Percentiles rank a stretch among this genome's conserved stretches.
Evolutionary conservation across 371 early-diverging fungal genomes (phyloP).

Genomic region (Mucor mucedo): DNA sequence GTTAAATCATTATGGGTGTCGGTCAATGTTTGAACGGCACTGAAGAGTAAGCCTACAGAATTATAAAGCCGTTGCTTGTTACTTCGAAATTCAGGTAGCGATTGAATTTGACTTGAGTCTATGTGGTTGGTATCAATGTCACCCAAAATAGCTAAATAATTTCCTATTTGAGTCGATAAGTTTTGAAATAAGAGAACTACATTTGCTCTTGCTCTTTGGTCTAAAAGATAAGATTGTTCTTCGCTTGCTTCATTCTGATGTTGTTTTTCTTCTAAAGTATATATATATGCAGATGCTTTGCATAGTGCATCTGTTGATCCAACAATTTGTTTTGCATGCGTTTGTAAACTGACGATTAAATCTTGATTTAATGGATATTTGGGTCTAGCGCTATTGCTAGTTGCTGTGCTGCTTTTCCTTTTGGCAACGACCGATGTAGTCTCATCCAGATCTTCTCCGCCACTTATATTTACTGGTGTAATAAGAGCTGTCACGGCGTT

Average conservation of each 20-base stretch:
- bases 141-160: slow-evolving; percentile 44
- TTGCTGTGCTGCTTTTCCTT: slow-evolving; percentile 16
- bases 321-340: slow-evolving; percentile 52
- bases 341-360: slow-evolving; percentile 50
- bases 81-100: slow-evolving; percentile 64
- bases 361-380: slow-evolving; percentile 54
- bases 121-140: slow-evolving; percentile 40
- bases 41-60: slow-evolving; percentile 68
- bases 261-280: slow-evolving; percentile 40
- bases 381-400: slow-evolving; percentile 21
- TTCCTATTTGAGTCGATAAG: slow-evolving; percentile 48
- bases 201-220: slow-evolving; percentile 34
- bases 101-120: slow-evolving; percentile 36
- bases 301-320: slow-evolving; percentile 49
- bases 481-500: not conserved
- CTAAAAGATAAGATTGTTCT: slow-evolving; percentile 25
- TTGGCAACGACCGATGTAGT: not conserved
- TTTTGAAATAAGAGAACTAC: slow-evolving; percentile 51
- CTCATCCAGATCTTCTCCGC: slow-evolving; percentile 6
- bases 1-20: slow-evolving; percentile 44
- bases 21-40: slow-evolving; percentile 67
- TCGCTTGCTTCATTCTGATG: slow-evolving; percentile 1
- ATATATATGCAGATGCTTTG: slow-evolving; percentile 38
- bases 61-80: slow-evolving; percentile 74
- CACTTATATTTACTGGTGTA: not conserved